Base-by-base conservation (phyloP, 2,329 filamentous ascomycete genomes). In the Torrubiella hemipterigena region DNA sequence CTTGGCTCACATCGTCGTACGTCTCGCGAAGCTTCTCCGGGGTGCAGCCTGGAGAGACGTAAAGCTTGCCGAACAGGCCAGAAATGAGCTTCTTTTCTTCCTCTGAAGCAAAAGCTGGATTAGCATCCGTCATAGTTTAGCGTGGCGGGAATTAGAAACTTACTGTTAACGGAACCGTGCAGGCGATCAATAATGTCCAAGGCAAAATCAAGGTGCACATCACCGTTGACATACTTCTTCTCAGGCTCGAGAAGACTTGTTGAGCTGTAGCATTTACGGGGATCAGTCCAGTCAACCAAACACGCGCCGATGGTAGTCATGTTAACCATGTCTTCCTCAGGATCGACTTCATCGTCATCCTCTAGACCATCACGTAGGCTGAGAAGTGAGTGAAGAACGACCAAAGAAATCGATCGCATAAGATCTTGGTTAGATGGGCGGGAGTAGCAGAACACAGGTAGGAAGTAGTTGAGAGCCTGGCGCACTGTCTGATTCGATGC, bases 201-300 rank as follows among this genome's bases (percentile, higher is more conserved):
- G 1, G 85, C 83, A 39, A 96, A 69, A 9, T 81, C 69, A 3
- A 93, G 65, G 48, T 95, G 89, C 4, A 89, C 76, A 50, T 86
- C 79, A 7, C 80, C 80, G 39, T 81, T 79, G 12, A 82, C 69
- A 31, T 61, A 64, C 59, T 69, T 77, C 54, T 72, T 77, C 32
- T 71, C 66, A 2, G 62, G 63, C 29, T 81, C 72, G 36, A 61
- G 57, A 2, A 66, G 46, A 2, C 58, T 44, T 5, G 56, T 61
- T 41, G 60, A 67, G 34, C 52, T 68, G 56, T 58, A 81, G 58
- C 61, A 83, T 53, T 93, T 87, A 30, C 89, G 68, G 22, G 87
- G 86, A 52, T 96, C 89, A 1, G 89, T 96, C 91, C 89, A 96
- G 51, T 96, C 89, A 1, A 87, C 74, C 7, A 96, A 61, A 47